phyloP scores from a whole-genome alignment of 495 filamentous ascomycete species.

The Glarea lozoyensis region DNA sequence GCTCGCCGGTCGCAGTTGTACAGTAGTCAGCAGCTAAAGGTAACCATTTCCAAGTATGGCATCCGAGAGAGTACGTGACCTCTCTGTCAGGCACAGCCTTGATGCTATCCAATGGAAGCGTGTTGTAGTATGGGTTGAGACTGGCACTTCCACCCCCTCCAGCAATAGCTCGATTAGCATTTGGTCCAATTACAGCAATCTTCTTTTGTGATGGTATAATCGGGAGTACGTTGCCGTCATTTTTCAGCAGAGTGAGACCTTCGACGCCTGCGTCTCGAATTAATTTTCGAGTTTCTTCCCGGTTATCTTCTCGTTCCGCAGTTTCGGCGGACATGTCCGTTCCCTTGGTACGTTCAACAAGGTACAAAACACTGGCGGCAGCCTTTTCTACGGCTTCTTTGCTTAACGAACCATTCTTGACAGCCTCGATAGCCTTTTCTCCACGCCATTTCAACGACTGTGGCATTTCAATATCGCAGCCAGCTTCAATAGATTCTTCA shows the following conservation, averaged over 20 bases:
- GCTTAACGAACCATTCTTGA: conserved; percentile 51
- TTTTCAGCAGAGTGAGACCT: conserved; percentile 73
- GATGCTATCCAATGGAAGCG: conserved; percentile 48
- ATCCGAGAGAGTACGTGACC: conserved; percentile 43
- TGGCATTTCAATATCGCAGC: conserved; percentile 74
- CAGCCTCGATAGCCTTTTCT: conserved; percentile 51
- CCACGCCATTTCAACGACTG: conserved; percentile 64
- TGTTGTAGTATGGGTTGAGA: conserved; percentile 70
- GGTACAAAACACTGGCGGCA: conserved; percentile 56
- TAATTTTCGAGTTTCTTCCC: conserved; percentile 54
- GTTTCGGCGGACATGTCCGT: conserved; percentile 52
- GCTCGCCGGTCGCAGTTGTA: conserved; percentile 43
- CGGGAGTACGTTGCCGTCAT: conserved; percentile 58
- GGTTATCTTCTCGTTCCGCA: conserved; percentile 53
- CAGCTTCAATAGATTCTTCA: conserved; percentile 60
- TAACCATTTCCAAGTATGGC: conserved; percentile 57
- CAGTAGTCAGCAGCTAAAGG: conserved; percentile 52
- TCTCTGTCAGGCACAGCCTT: conserved; percentile 33
- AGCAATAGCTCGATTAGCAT: conserved; percentile 66
- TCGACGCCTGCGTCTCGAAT: conserved; percentile 63
- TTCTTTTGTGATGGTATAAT: conserved; percentile 50
- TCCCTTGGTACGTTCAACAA: conserved; percentile 55
- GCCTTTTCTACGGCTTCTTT: conserved; percentile 36
- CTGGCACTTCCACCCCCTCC: conserved; percentile 77
- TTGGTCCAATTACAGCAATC: conserved; percentile 76